Percentiles rank a stretch among this genome's conserved stretches.
Evolutionary conservation across 2,329 filamentous ascomycete genomes (phyloP).

Genomic region (Trichocomaceae sp.): DNA sequence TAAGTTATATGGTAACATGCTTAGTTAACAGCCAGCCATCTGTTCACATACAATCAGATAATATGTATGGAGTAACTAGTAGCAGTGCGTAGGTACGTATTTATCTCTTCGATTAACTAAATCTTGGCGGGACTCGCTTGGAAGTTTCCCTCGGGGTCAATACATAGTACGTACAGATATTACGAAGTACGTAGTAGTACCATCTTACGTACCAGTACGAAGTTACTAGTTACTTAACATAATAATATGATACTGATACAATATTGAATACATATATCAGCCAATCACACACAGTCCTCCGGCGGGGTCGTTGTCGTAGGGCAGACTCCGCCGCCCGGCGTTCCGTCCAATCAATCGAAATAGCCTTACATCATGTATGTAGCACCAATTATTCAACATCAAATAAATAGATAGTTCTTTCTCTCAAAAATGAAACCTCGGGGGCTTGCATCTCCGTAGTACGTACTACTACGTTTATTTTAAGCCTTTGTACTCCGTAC

Average conservation of each 20-base stretch:
- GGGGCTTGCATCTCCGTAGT: neutral
- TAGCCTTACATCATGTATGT: neutral
- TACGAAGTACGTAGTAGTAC: no score
- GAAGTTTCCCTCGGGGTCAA: no score
- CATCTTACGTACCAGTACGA: no score
- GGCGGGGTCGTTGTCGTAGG: slow-evolving; percentile 1
- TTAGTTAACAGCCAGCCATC: neutral
- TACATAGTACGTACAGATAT: no score
- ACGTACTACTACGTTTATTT: neutral
- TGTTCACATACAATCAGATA: neutral
- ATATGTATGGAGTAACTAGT: no score
- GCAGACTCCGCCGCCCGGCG: slow-evolving; percentile 6
- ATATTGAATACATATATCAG: neutral
- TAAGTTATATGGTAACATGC: no score
- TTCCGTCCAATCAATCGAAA: neutral
- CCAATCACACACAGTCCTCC: neutral
- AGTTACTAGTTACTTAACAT: no score
- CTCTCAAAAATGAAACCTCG: neutral
- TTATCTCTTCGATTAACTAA: neutral
- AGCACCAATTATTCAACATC: no score
- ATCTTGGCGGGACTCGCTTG: no score
- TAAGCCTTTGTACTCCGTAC: neutral
- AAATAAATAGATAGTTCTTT: no score
- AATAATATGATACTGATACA: neutral
- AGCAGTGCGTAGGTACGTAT: neutral